phyloP scores from a whole-genome alignment of 345 rosid genomes.

The Melastoma malabathricum region DNA sequence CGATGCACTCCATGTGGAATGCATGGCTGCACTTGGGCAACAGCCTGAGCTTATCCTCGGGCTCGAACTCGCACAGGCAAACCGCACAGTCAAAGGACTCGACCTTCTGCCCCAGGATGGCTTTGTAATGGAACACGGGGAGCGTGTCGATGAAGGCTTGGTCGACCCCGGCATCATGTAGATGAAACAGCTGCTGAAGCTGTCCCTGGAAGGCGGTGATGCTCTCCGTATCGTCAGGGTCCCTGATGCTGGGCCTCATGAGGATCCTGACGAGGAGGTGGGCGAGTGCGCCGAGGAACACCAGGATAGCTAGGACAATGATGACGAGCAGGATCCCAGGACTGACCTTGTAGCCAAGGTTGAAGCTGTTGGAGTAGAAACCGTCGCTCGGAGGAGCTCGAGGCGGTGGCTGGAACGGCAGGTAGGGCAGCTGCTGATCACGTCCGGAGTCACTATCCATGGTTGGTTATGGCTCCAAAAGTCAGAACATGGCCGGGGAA shows the following conservation, averaged over 20 bases:
- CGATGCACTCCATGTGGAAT: constrained; percentile 95
- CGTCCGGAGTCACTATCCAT: no score
- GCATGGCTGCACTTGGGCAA: constrained; percentile 98
- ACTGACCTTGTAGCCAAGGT: constrained; percentile 53
- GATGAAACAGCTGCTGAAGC: constrained; percentile 87
- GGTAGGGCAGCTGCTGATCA: constrained; percentile 9
- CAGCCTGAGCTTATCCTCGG: constrained; percentile 83
- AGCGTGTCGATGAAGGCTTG: constrained; percentile 92
- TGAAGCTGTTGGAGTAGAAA: constrained; percentile 23
- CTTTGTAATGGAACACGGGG: constrained; percentile 73
- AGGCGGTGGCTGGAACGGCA: constrained; percentile 21
- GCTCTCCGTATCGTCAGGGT: constrained; percentile 49
- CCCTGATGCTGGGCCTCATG: constrained; percentile 46
- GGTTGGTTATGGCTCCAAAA: no score
- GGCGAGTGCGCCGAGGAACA: constrained; percentile 83
- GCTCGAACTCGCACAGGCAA: constrained; percentile 89
- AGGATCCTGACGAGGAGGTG: constrained; percentile 78
- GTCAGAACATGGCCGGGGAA: no score
- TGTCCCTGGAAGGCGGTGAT: constrained; percentile 93
- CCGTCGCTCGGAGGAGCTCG: constrained; percentile 7
- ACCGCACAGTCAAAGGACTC: constrained; percentile 94
- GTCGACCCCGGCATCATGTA: constrained; percentile 93
- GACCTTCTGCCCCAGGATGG: constrained; percentile 55
- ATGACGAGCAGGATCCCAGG: constrained; percentile 71
- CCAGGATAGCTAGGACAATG: constrained; percentile 72